Evolutionary conservation across 2,329 filamentous ascomycete species (phyloP), one percentile per base, ranked within the genome.

Genomic region (Microdochium bolleyi): DNA sequence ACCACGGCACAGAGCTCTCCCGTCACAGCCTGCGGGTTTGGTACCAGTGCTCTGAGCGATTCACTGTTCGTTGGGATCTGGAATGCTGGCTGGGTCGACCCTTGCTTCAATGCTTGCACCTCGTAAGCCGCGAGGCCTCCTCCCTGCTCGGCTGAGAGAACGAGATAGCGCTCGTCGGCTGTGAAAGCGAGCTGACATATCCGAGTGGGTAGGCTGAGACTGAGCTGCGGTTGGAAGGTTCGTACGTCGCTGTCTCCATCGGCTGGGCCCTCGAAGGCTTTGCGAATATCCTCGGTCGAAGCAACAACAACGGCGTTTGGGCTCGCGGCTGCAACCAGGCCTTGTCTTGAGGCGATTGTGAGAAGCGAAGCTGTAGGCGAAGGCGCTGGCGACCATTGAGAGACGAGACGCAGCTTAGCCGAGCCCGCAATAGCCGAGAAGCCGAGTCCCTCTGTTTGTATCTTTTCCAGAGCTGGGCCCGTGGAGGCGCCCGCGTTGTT

Each of bases 111-210:
- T 46, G 77, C 75, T 53, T 87, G 75, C 1, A 89, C 84, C 52
- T 92, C 83, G 64, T 95, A 97, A 2, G 95, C 86, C 3, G 88
- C 87, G 56, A 99, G 73, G 3, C 91, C 90, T 32, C 90, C 88
- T 11, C 88, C 88, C 52, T 80, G 76, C 68, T 96, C 89, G 2
- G 89, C 89, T 11, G 89, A 90, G 24, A 96, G 75, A 34, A 96
- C 80, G 55, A 99, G 74, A 60, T 87, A 90, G 60, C 83, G 83
- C 65, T 96, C 95, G 62, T 95, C 89, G n/a, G 89, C 82, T 1
- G 90, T 92, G 67, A 99, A 99, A 16, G 86, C 84, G 21, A 99
- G 77, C 67, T 99, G 94, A 11, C 90, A 95, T 52, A 96, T 80
- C 60, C 87, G 84, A 62, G 84, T 79, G 10, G 88, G 82, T 62